Conservation (phyloP, 2,329 filamentous ascomycete genomes). For the Blastomyces silverae region DNA sequence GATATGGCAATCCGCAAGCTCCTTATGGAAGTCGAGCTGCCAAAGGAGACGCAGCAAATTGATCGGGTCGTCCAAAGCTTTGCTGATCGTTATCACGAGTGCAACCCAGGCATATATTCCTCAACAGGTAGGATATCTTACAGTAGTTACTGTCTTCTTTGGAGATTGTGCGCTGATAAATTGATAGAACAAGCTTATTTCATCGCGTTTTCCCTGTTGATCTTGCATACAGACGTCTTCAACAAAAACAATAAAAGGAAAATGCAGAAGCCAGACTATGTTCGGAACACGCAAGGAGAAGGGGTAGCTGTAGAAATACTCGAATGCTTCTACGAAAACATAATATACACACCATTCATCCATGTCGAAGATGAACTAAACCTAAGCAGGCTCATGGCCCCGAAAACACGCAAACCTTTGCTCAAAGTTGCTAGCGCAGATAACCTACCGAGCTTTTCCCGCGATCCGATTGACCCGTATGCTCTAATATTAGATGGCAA, state of each 20-base stretch:
- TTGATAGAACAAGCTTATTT: constrained; percentile 83
- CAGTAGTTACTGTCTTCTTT: not conserved
- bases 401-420: constrained; percentile 64
- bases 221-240: constrained; percentile 97
- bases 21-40: constrained; percentile 91
- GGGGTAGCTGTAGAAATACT: constrained; percentile 90
- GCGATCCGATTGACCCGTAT: constrained; percentile 91
- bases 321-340: constrained; percentile 97
- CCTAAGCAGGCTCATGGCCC: constrained; percentile 57
- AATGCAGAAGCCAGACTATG: constrained; percentile 92
- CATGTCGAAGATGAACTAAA: constrained; percentile 90
- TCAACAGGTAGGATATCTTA: constrained; percentile 51
- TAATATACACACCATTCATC: constrained; percentile 96
- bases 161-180: constrained; percentile 15
- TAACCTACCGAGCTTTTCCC: constrained; percentile 56
- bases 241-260: constrained; percentile 99
- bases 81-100: constrained; percentile 94
- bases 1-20: constrained; percentile 96
- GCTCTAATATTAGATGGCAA: constrained; percentile 87
- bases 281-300: constrained; percentile 89
- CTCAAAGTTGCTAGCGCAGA: constrained; percentile 61
- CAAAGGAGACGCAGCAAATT: constrained; percentile 96
- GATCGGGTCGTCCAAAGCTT: constrained; percentile 91
- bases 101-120: constrained; percentile 91
- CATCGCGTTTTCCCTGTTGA: constrained; percentile 91